phyloP scores from a whole-genome alignment of 345 rosid species.

The Camelina sativa region DNA sequence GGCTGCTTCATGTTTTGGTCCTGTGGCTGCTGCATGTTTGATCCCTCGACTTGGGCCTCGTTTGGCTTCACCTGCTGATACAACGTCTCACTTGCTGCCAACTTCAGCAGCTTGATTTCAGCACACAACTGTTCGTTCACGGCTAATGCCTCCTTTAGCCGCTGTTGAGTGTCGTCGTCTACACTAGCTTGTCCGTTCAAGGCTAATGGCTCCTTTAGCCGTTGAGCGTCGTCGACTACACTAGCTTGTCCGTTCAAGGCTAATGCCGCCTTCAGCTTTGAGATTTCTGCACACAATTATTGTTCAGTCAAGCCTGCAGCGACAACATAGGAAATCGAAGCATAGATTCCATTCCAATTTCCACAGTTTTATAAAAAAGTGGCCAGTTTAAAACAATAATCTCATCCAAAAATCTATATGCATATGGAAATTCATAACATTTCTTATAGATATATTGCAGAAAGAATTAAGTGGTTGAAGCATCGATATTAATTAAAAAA shows the following conservation, averaged over 20 bases:
- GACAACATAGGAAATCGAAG: background rate
- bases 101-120: conserved; percentile 66
- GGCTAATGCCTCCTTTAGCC: conserved; percentile 62
- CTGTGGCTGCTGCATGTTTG: background rate
- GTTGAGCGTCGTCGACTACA: conserved; percentile 24
- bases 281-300: conserved; percentile 60
- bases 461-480: too few species aligned
- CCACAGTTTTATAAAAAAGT: too few species aligned
- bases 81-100: conserved; percentile 46
- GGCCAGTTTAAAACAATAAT: background rate
- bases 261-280: conserved; percentile 49
- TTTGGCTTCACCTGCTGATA: conserved; percentile 1
- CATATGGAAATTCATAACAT: too few species aligned
- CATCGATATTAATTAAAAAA: too few species aligned
- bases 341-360: background rate
- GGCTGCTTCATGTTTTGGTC: background rate
- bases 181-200: conserved; percentile 33
- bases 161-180: conserved; percentile 41
- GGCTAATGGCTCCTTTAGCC: conserved; percentile 70
- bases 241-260: conserved; percentile 1
- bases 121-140: conserved; percentile 58
- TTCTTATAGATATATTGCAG: too few species aligned
- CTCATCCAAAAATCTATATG: too few species aligned
- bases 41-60: too few species aligned
- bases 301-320: conserved; percentile 73